A percentile compares a stretch with the other conserved stretches of the same genome.
phyloP scores from a whole-genome alignment of 192 early-diverging fungal species.

The Backusella tarrabulga region DNA sequence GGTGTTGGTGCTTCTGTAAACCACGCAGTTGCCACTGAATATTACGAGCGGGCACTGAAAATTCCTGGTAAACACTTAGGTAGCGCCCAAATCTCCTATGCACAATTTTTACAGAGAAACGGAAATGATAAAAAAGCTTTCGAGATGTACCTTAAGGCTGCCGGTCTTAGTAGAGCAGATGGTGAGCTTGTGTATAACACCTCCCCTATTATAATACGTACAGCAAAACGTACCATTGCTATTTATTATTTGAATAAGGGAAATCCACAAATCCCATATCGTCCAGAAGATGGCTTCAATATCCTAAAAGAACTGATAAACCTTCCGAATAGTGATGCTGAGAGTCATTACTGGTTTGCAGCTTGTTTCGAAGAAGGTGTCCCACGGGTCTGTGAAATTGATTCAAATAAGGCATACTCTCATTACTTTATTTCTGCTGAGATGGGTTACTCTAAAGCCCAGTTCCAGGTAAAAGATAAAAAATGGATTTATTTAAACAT shows the following conservation, averaged over 20 bases:
- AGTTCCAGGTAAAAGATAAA: slow-evolving; percentile 28
- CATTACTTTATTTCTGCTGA: slow-evolving; percentile 28
- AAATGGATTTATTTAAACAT: neutral
- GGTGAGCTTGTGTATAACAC: neutral
- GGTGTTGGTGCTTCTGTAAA: slow-evolving; percentile 35
- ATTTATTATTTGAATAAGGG: slow-evolving; percentile 27
- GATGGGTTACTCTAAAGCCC: slow-evolving; percentile 25
- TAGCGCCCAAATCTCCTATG: slow-evolving; percentile 25
- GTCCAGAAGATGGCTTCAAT: slow-evolving; percentile 19
- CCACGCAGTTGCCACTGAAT: slow-evolving; percentile 22
- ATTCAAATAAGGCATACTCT: slow-evolving; percentile 19
- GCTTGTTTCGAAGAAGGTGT: slow-evolving; percentile 39
- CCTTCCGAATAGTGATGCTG: slow-evolving; percentile 12
- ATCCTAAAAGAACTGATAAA: slow-evolving; percentile 21
- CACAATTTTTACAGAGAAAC: slow-evolving; percentile 29
- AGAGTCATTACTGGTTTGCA: slow-evolving; percentile 36
- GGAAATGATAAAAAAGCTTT: slow-evolving; percentile 25
- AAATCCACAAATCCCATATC: slow-evolving; percentile 17
- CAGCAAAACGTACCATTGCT: slow-evolving; percentile 28
- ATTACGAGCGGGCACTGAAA: slow-evolving; percentile 26
- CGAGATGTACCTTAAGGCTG: slow-evolving; percentile 23
- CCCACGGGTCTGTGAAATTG: neutral
- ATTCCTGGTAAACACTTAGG: slow-evolving; percentile 1
- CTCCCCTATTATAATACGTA: neutral
- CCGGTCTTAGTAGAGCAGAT: neutral